phyloP scores from a whole-genome alignment of 2,329 filamentous ascomycete genomes.

The Alternaria arbusti region DNA sequence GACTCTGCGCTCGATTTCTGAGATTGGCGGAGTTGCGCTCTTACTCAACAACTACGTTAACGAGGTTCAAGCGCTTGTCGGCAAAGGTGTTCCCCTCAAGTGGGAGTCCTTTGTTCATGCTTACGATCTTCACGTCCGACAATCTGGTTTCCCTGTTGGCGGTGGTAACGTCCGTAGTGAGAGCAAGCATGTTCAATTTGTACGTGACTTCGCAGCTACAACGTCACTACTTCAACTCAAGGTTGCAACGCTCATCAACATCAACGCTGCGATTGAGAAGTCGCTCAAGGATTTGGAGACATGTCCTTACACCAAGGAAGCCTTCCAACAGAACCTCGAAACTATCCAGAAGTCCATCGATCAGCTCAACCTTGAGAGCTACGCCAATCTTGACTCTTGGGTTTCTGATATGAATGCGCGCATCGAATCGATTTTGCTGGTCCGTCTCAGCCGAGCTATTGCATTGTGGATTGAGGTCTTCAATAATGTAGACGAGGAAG shows the following conservation, averaged over 20 bases:
- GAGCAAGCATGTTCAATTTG: conserved; percentile 95
- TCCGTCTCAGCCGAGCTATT: conserved; percentile 84
- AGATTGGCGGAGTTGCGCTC: conserved; percentile 86
- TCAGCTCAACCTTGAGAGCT: conserved; percentile 94
- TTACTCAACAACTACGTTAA: conserved; percentile 91
- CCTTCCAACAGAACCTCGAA: conserved; percentile 81
- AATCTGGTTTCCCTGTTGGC: conserved; percentile 64
- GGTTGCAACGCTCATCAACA: conserved; percentile 76
- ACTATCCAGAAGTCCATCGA: conserved; percentile 91
- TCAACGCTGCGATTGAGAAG: conserved; percentile 82
- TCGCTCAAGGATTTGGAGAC: conserved; percentile 81
- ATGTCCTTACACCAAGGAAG: conserved; percentile 80
- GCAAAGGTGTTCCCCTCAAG: conserved; percentile 85
- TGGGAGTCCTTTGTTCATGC: conserved; percentile 99
- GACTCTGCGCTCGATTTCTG: conserved; percentile 80
- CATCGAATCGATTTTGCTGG: conserved; percentile 79
- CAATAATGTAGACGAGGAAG: conserved; percentile 54
- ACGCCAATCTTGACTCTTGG: conserved; percentile 91
- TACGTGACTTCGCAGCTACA: conserved; percentile 87
- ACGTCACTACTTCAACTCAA: conserved; percentile 90
- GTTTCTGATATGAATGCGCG: conserved; percentile 84
- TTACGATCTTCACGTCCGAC: conserved; percentile 85
- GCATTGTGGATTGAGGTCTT: conserved; percentile 88
- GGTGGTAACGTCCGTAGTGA: conserved; percentile 67
- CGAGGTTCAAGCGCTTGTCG: conserved; percentile 81